Percentiles rank a stretch among this genome's conserved stretches.
phyloP scores from a whole-genome alignment of 2,329 filamentous ascomycete genomes.

The Rutstroemia sp. region DNA sequence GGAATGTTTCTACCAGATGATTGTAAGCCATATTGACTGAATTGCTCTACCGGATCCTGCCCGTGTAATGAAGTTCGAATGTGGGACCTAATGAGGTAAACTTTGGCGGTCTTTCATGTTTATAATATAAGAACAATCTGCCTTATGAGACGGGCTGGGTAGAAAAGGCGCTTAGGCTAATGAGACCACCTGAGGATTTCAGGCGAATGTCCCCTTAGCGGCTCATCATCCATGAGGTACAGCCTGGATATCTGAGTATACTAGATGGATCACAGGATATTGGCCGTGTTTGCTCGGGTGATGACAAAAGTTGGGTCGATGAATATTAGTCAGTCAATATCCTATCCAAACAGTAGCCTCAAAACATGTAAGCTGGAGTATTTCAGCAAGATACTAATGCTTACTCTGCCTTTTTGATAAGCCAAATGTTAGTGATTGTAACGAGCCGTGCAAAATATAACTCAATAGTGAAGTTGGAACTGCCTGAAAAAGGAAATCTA shows the following conservation, averaged over 20 bases:
- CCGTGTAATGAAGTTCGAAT: neutral
- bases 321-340: conserved; percentile 5
- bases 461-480: neutral
- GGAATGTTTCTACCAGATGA: conserved; percentile 47
- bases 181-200: conserved; percentile 1
- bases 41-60: neutral
- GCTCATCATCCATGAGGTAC: neutral
- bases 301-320: neutral
- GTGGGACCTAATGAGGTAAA: neutral
- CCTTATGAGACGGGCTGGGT: neutral
- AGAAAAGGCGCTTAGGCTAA: conserved; percentile 9
- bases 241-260: neutral
- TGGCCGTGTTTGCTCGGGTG: neutral
- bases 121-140: neutral
- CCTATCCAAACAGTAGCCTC: conserved; percentile 1
- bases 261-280: neutral
- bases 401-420: conserved; percentile 3
- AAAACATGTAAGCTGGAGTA: conserved; percentile 4
- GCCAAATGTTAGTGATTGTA: neutral
- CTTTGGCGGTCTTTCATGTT: neutral
- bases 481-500: conserved; percentile 3
- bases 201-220: neutral
- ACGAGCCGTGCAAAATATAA: conserved; percentile 4
- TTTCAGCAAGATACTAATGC: neutral
- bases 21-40: conserved; percentile 40